A percentile compares a stretch with the other conserved stretches of the same genome.
phyloP scores from a whole-genome alignment of 768 basidiomycete genomes.

The Ramaria rubella region DNA sequence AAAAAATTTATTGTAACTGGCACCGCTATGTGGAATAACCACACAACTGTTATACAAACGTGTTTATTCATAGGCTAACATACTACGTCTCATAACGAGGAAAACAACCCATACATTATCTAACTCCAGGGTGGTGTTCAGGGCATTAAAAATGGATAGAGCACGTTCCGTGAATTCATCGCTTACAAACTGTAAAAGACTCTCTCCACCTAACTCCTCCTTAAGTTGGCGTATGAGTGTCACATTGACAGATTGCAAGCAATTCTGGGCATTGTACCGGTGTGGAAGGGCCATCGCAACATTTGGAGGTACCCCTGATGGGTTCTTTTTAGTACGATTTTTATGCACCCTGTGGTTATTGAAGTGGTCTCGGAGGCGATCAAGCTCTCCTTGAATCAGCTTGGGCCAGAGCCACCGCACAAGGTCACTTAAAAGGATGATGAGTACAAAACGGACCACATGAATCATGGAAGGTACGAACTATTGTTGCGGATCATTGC shows the following conservation, averaged over 20 bases:
- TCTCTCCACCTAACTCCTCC: constrained; percentile 26
- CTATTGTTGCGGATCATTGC: constrained; percentile 22
- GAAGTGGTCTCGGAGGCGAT: constrained; percentile 13
- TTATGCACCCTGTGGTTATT: constrained; percentile 26
- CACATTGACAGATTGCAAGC: constrained; percentile 22
- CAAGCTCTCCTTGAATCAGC: constrained; percentile 16
- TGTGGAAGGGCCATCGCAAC: constrained; percentile 22
- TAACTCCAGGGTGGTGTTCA: constrained; percentile 18
- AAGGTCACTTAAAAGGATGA: constrained; percentile 13
- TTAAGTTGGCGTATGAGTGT: constrained; percentile 24
- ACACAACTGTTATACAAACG: no score
- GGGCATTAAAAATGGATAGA: constrained; percentile 15
- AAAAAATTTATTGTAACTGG: no score
- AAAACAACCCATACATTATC: constrained; percentile 29
- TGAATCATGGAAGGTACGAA: constrained; percentile 16
- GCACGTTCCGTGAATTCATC: constrained; percentile 22
- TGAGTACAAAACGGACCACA: neutral
- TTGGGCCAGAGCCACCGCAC: constrained; percentile 22
- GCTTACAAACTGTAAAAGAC: constrained; percentile 26
- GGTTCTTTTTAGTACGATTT: constrained; percentile 28
- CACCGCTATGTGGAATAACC: no score
- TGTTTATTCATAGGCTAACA: no score
- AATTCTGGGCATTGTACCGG: constrained; percentile 24
- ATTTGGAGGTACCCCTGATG: constrained; percentile 32
- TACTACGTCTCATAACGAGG: constrained; percentile 10